phyloP scores from a whole-genome alignment of 768 basidiomycete genomes.

The Auricularia sp. region DNA sequence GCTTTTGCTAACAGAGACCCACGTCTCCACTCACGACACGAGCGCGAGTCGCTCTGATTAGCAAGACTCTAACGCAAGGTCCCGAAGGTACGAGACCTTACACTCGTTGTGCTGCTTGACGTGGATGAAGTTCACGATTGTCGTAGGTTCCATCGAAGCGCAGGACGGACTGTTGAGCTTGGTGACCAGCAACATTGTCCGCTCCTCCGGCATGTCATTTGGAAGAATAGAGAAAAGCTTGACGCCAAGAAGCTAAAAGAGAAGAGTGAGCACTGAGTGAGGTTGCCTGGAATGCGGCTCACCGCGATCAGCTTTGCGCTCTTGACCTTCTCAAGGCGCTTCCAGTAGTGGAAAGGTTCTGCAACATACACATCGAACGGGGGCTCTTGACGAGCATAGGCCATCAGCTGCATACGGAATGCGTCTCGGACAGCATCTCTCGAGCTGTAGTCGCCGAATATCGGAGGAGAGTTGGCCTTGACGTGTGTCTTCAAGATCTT shows the following conservation, averaged over 20 bases:
- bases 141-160: neutral
- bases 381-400: neutral
- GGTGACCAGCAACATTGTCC: neutral
- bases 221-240: neutral
- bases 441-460: neutral
- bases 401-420: neutral
- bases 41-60: too few relatives aligned
- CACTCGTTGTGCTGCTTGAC: neutral
- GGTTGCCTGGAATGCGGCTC: neutral
- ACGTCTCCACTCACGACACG: too few relatives aligned
- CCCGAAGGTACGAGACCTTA: constrained; percentile 23
- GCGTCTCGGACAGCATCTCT: neutral
- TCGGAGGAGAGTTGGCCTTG: neutral
- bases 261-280: neutral
- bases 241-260: neutral
- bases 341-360: neutral
- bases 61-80: too few relatives aligned
- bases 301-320: neutral
- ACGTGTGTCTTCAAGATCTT: neutral
- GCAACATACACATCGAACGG: neutral
- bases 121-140: neutral
- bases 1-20: too few relatives aligned
- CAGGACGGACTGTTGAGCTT: neutral
- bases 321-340: neutral
- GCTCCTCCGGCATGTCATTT: neutral